These are phyloP conservation scores for Phoenix dactylifera DNA, from an alignment of 176 grass and related monocot genomes.

Conservation along the genomic window DNA sequence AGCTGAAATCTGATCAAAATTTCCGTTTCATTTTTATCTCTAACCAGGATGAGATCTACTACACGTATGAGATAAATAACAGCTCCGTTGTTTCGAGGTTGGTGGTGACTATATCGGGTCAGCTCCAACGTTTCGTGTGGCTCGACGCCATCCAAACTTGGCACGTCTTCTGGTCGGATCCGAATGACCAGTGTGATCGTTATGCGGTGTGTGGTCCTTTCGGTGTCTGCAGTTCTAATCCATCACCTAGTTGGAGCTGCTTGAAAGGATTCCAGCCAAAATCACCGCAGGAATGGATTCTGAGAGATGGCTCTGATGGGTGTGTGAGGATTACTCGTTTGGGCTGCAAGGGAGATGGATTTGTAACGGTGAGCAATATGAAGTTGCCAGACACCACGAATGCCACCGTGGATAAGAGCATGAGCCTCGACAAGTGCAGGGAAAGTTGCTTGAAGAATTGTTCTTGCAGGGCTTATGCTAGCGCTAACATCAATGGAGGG, in stretches of 20 bases:
- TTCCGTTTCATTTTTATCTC: conserved; percentile 22
- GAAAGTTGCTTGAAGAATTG: conserved; percentile 58
- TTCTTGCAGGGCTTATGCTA: conserved; percentile 60
- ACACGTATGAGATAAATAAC: background rate
- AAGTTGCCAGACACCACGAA: conserved; percentile 5
- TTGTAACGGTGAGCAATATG: background rate
- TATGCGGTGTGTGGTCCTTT: conserved; percentile 9
- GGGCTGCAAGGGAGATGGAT: conserved; percentile 4
- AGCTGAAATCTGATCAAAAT: conserved; percentile 7
- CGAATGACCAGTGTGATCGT: background rate
- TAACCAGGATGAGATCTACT: conserved; percentile 5
- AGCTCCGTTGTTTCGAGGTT: background rate
- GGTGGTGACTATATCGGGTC: background rate
- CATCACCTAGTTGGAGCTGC: conserved; percentile 5
- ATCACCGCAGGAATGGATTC: background rate
- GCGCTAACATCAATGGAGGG: conserved; percentile 34
- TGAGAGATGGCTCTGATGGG: conserved; percentile 9
- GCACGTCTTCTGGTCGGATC: background rate
- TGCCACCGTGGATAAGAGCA: conserved; percentile 30
- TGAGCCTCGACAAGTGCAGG: conserved; percentile 47
- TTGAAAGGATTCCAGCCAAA: conserved; percentile 13
- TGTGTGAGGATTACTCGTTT: conserved; percentile 1
- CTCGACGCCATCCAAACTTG: background rate
- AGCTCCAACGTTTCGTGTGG: conserved; percentile 10
- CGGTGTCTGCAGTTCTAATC: conserved; percentile 1